A percentile compares a stretch with the other conserved stretches of the same genome.
Conservation (phyloP, 2,329 filamentous ascomycete species). For the Penicillium palitans region DNA sequence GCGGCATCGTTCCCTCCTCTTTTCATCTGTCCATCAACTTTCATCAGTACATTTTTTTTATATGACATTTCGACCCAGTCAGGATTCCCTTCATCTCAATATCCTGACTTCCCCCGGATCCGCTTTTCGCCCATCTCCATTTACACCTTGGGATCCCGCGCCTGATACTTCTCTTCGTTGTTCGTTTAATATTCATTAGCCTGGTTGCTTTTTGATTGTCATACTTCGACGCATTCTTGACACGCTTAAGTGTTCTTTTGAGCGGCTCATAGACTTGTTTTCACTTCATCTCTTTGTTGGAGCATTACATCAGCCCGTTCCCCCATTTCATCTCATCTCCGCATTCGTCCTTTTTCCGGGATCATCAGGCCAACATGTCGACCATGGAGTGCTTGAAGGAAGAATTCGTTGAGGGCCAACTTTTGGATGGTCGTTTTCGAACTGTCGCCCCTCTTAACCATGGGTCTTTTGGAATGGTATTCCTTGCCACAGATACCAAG, state of each 20-base stretch:
- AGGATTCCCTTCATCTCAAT: slow-evolving; percentile 5
- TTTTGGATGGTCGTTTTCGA: slow-evolving; percentile 71
- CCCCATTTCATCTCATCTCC: slow-evolving; percentile 10
- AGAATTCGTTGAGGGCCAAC: slow-evolving; percentile 37
- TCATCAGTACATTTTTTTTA: slow-evolving; percentile 29
- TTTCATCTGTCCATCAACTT: slow-evolving; percentile 28
- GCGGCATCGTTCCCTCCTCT: slow-evolving; percentile 27
- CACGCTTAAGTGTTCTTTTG: slow-evolving; percentile 21
- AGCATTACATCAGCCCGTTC: slow-evolving; percentile 13
- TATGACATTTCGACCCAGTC: slow-evolving; percentile 12
- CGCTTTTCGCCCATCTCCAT: slow-evolving; percentile 24
- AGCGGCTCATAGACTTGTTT: slow-evolving; percentile 29
- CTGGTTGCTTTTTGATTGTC: slow-evolving; percentile 31
- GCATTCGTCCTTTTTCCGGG: slow-evolving; percentile 15
- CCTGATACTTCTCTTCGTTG: slow-evolving; percentile 29
- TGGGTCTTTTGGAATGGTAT: slow-evolving; percentile 98
- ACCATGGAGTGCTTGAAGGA: slow-evolving; percentile 39
- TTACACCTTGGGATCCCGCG: slow-evolving; percentile 24
- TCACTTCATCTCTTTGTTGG: slow-evolving; percentile 16
- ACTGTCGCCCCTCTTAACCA: slow-evolving; percentile 95
- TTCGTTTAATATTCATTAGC: slow-evolving; percentile 30
- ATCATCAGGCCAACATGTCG: slow-evolving; percentile 23
- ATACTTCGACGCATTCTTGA: slow-evolving; percentile 13
- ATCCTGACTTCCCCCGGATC: slow-evolving; percentile 8
- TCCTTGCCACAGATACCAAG: slow-evolving; percentile 77